Evolutionary conservation across 2,329 filamentous ascomycete genomes (phyloP), one percentile per base, ranked within the genome.

Genomic region (Penicillium sp.): DNA sequence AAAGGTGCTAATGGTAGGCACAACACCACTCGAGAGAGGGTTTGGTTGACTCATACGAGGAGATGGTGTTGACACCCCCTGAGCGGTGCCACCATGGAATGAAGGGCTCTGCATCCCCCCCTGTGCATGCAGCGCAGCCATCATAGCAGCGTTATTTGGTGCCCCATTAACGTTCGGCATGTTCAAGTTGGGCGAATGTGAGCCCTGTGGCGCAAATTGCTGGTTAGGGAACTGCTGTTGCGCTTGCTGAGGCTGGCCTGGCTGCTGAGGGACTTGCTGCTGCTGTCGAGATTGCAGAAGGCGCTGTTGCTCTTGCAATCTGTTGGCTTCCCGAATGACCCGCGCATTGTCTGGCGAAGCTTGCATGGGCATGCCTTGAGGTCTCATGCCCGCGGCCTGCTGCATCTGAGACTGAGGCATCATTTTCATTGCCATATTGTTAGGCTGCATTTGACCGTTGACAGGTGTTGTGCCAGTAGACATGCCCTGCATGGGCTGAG

Each of bases 331-430:
- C 32, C 71, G 65, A 23, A 72, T 65, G 17, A 75, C 66, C 7
- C 72, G 68, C 23, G 70, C 60, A 45, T 71, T 71, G 39, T 74
- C 70, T 4, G 71, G 67, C 21, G 69, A 69, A 7, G 81, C 78
- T 54, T 84, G 81, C 53, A 83, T 69, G 14, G 63, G 57, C 39
- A 70, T 58, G 14, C 67, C 65, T n/a, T n/a, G n/a, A 37, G 68
- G 61, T 27, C 67, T 59, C 13, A 56, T 49, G 21, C 57, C 57
- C 38, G 66, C 59, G 19, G 51, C 56, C 39, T 67, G 66, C 31
- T 80, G 76, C 70, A 87, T 76, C 39, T 83, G 77, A 37, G 79
- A 74, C 47, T 84, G 65, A 11, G 65, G 62, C 51, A 69, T 64
- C 63, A 72, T 72, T 46, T 70, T 71, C 70, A 86, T 77, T 28